Evolutionary conservation across 1,284 basidiomycete species (phyloP), one percentile per base, ranked within the genome.

Genomic region (Cryptococcus sp.): DNA sequence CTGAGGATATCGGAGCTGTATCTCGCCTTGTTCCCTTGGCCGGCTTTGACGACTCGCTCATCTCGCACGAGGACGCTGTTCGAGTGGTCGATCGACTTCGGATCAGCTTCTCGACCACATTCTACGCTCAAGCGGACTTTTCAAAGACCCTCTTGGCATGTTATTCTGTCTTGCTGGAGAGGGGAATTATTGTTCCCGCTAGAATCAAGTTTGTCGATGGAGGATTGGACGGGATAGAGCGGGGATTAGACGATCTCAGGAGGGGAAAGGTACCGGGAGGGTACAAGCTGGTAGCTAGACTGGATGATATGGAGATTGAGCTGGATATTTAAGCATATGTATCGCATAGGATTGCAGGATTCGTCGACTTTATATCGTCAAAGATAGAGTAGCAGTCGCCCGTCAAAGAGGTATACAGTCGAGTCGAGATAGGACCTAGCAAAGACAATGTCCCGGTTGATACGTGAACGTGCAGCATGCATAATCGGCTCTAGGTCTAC

Each of bases 161-260:
- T 10, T 53, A 72, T 28, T 57, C 60, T 3, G 25, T 60, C 19
- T 47, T 73, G 18, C 50, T 74, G 7, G 51, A 56, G 18, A 52
- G 56, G 19, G 52, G 58, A 19, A 49, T 54, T 33, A 25, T 75
- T 16, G 59, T 59, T 24, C 61, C 68, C 3, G 60, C 62, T 11
- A 61, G 72, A 4, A 54, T 73, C 48, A 59, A 71, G 47, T 39
- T 66, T 31, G 50, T 71, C 56, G 35, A 61, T 31, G 41, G 63
- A 33, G 24, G 71, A 52, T 44, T 73, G 52, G 3, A 62, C 38
- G 37, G 59, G 16, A 56, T 63, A 5, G 51, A 53, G 37, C 43
- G 51, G 33, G 61, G 57, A 2, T 40, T 63, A 28, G 51, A 59
- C 5, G 49, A 54, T 35, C 32, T 63, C 22, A 25, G 58, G 16